Base-by-base conservation (phyloP, 2,329 filamentous ascomycete genomes). In the Paraphoma chrysanthemicola region DNA sequence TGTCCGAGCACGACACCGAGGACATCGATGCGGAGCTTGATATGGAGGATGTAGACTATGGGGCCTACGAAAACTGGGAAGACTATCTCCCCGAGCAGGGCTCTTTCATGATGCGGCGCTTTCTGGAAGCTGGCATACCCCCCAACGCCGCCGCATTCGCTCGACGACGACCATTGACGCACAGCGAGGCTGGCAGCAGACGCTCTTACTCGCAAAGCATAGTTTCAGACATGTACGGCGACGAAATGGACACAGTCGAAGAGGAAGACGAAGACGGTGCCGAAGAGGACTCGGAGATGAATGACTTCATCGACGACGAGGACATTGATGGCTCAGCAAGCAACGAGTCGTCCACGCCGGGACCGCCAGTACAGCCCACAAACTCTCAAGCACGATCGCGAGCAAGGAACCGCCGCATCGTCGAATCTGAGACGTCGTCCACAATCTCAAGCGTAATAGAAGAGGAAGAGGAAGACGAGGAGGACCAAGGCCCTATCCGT, bases 251-350 rank as follows among this genome's bases (percentile, higher is more conserved):
- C 54, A 77, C 72, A 3, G 69, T 79, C 29, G 75, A 78, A 51
- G 78, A 80, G 55, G 76, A 79, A 64, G 77, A 79, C 49, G 78
- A 79, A 45, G 75, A 78, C 23, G 76, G 67, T 4, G 72, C 75
- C 23, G 74, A 63, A 42, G 63, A 75, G 43, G 74, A 78, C 49
- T 78, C 77, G 1, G 78, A 76, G 7, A 78, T 79, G 77, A 75
- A 75, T 51, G 76, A 74, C 52, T 79, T 80, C 60, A 75, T 79
- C 44, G 74, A 77, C 42, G 75, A 78, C 41, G 71, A 62, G n/a
- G 70, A 64, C 10, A 49, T 61, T 4, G 66, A 64, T 6, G 60
- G 62, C 38, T 73, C 74, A 28, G 56, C 64, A 11, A 67, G 62
- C 31, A 56, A 62, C 33, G 67, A 66, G 28, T 69, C 68, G 2